Base-by-base conservation (phyloP, 2,329 filamentous ascomycete genomes). In the Pyrenophora seminiperda region DNA sequence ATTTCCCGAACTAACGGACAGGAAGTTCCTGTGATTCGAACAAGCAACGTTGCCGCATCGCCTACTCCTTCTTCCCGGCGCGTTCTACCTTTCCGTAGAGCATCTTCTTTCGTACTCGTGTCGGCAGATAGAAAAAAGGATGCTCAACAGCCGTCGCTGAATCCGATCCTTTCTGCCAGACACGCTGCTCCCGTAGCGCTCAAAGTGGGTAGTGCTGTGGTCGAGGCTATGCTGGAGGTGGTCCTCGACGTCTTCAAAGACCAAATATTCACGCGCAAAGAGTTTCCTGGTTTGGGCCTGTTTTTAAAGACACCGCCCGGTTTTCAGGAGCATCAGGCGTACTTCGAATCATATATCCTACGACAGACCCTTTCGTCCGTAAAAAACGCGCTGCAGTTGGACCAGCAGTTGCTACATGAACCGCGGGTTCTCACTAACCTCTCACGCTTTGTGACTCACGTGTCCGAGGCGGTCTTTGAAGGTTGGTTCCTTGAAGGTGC, bases 401-500 rank as follows among this genome's bases (percentile, higher is more conserved):
- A 92, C 56, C 85, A 89, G 63, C 85, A 86, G 47, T 76, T 87
- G 0, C 79, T 97, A 1, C 83, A 84, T 47, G 92, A 97, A 67
- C 90, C 94, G 1, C 86, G 88, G 53, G 83, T 95, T 1, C 77
- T 99, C 41, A 93, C 88, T 3, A 99, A 99, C 60, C 79, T 99
- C 66, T 87, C 89, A 1, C 84, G 91, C 10, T 88, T 97, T 56
- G 85, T 87, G 24, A 78, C 83, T 2, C 90, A 97, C 66, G 83
- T 97, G 69, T 84, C 88, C 0, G 94, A 99, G 70, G 90, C 91
- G 5, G 87, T 96, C 10, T 97, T 94, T 59, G 94, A 97, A 73
- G 94, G 94, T 13, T 97, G 92, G 90, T 97, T 97, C 66, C 83
- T 97, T 56, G 88, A 94, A 58, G 93, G 93, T 1, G 90, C 90